Percentiles rank a stretch among this genome's conserved stretches.
Evolutionary conservation across 2,329 filamentous ascomycete species (phyloP).

Genomic region (Hymenoscyphus occultus): DNA sequence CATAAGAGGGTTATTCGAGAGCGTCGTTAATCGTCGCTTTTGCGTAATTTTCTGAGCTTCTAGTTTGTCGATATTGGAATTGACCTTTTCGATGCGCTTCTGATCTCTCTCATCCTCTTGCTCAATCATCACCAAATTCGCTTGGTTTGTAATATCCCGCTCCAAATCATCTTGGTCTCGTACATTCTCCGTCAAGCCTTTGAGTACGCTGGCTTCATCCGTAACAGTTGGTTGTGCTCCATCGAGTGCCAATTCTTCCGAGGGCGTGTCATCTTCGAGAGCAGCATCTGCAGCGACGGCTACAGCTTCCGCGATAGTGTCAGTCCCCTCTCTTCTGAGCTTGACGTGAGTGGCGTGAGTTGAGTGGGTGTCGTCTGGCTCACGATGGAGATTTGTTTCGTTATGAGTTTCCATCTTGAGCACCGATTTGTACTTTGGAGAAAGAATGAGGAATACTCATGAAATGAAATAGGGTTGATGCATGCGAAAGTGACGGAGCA

Average conservation of each 20-base stretch:
- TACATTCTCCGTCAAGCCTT: constrained; percentile 64
- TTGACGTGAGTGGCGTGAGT: constrained; percentile 17
- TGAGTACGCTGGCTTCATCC: constrained; percentile 43
- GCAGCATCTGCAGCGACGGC: constrained; percentile 27
- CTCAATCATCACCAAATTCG: constrained; percentile 57
- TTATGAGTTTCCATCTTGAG: constrained; percentile 14
- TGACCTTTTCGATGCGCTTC: constrained; percentile 59
- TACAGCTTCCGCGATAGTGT: constrained; percentile 29
- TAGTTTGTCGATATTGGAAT: constrained; percentile 55
- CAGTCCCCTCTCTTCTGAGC: constrained; percentile 21
- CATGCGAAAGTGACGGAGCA: background rate
- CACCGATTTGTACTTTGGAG: background rate
- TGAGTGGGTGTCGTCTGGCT: constrained; percentile 9
- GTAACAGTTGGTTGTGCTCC: constrained; percentile 15
- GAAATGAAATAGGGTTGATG: background rate
- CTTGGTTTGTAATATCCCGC: constrained; percentile 71
- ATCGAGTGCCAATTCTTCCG: constrained; percentile 23
- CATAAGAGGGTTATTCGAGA: constrained; percentile 48
- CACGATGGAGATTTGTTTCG: background rate
- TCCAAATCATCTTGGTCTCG: constrained; percentile 89
- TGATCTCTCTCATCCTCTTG: constrained; percentile 62
- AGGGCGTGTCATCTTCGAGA: constrained; percentile 19
- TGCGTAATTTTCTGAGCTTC: constrained; percentile 61
- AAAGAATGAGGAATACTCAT: background rate
- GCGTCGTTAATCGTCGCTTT: constrained; percentile 53